phyloP scores from a whole-genome alignment of 768 basidiomycete genomes.

The Boletus vermiculosoides region DNA sequence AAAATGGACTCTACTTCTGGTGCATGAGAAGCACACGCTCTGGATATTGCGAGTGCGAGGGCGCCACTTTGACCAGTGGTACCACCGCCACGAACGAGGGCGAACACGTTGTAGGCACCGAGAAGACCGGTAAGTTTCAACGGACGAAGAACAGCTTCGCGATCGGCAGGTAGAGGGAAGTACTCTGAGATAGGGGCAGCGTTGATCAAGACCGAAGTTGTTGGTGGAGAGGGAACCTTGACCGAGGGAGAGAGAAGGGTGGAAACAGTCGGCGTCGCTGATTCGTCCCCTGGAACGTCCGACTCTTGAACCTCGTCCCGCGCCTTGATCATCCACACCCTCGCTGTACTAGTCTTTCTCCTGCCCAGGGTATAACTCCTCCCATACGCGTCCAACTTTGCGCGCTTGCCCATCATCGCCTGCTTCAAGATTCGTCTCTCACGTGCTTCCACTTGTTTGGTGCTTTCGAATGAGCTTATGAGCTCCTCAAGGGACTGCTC shows the following conservation, averaged over 20 bases:
- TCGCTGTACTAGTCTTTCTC: constrained; percentile 86
- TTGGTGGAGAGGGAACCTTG: constrained; percentile 39
- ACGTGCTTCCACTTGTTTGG: constrained; percentile 50
- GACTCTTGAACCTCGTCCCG: constrained; percentile 36
- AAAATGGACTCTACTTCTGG: constrained; percentile 65
- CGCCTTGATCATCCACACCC: constrained; percentile 89
- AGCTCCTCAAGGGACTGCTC: constrained; percentile 60
- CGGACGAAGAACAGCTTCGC: constrained; percentile 80
- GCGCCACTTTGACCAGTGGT: constrained; percentile 93
- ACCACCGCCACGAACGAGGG: constrained; percentile 82
- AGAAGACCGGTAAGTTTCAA: constrained; percentile 80
- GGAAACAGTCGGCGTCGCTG: constrained; percentile 8
- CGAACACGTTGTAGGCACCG: constrained; percentile 79
- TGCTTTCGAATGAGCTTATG: constrained; percentile 63
- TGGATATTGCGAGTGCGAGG: constrained; percentile 71
- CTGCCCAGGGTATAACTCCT: constrained; percentile 83
- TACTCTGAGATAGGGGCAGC: constrained; percentile 74
- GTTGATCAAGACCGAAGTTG: constrained; percentile 79
- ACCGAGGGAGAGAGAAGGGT: constrained; percentile 19
- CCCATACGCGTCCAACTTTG: constrained; percentile 70
- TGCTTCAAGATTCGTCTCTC: constrained; percentile 27
- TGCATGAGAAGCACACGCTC: constrained; percentile 69
- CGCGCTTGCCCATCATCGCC: constrained; percentile 49
- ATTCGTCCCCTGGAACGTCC: not conserved
- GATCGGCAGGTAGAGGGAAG: constrained; percentile 72